A percentile compares a stretch with the other conserved stretches of the same genome.
Evolutionary conservation across 2,329 filamentous ascomycete species (phyloP).

Genomic region (Sporothrix schenckii): DNA sequence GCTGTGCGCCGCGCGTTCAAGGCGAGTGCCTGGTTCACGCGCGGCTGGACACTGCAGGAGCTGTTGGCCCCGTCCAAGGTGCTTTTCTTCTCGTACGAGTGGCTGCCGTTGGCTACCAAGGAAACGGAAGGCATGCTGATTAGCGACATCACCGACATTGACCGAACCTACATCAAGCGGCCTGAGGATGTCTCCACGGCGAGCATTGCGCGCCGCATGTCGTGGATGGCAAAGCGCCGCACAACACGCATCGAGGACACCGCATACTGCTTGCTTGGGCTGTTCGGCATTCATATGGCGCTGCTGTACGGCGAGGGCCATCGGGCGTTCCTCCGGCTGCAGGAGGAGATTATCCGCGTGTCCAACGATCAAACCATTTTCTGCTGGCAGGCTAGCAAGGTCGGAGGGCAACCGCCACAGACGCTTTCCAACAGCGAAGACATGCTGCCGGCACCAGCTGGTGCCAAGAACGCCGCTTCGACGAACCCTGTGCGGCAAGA

Average conservation of each 20-base stretch:
- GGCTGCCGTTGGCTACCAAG: slow-evolving; percentile 40
- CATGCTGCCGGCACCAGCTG: neutral
- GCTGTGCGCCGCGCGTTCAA: neutral
- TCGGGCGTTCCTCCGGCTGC: slow-evolving; percentile 35
- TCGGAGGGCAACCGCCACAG: neutral
- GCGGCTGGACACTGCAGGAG: slow-evolving; percentile 66
- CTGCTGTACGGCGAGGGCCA: slow-evolving; percentile 36
- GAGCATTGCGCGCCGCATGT: slow-evolving; percentile 35
- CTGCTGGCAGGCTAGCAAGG: slow-evolving; percentile 35
- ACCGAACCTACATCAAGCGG: slow-evolving; percentile 32
- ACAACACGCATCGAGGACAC: slow-evolving; percentile 35
- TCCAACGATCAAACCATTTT: slow-evolving; percentile 37
- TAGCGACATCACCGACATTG: slow-evolving; percentile 37
- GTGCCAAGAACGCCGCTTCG: neutral
- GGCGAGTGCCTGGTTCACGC: slow-evolving; percentile 42
- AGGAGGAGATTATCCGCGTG: slow-evolving; percentile 35
- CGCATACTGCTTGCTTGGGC: slow-evolving; percentile 37
- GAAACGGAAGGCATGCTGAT: slow-evolving; percentile 32
- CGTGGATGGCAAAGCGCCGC: slow-evolving; percentile 33
- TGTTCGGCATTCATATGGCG: slow-evolving; percentile 36
- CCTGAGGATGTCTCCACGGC: neutral
- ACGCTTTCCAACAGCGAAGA: neutral
- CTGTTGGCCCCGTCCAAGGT: slow-evolving; percentile 54
- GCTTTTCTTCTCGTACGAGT: slow-evolving; percentile 41
- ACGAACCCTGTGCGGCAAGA: neutral